phyloP scores from a whole-genome alignment of 1,284 basidiomycete genomes.

The Pseudozyma pruni region DNA sequence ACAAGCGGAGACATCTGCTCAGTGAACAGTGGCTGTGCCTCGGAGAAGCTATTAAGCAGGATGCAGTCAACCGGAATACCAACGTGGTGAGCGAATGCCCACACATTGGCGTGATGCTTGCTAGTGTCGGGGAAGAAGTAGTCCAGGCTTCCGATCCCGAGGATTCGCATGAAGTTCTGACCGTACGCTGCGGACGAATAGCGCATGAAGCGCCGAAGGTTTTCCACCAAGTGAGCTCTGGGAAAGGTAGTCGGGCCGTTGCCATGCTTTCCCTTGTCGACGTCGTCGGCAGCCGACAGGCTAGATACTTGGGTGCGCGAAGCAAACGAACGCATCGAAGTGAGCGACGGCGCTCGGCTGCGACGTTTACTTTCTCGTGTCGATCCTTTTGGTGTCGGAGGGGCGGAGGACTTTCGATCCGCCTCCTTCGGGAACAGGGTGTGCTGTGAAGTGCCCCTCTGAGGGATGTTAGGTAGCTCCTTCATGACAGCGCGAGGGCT shows the following conservation, averaged over 20 bases:
- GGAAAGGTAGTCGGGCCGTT: slow-evolving; percentile 66
- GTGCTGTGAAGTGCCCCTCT: slow-evolving; percentile 28
- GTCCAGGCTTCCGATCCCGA: slow-evolving; percentile 70
- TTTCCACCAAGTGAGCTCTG: slow-evolving; percentile 69
- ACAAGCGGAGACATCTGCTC: slow-evolving; percentile 69
- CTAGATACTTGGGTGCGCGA: slow-evolving; percentile 46
- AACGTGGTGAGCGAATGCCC: slow-evolving; percentile 69
- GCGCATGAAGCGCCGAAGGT: slow-evolving; percentile 71
- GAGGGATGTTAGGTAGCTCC: slow-evolving; percentile 32
- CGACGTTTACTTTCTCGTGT: slow-evolving; percentile 33
- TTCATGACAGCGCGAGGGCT: slow-evolving; percentile 15
- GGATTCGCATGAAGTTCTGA: slow-evolving; percentile 70
- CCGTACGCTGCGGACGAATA: slow-evolving; percentile 67
- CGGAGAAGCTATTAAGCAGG: slow-evolving; percentile 71
- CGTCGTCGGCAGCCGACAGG: slow-evolving; percentile 22
- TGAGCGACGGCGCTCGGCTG: slow-evolving; percentile 53
- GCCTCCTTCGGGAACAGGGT: slow-evolving; percentile 9
- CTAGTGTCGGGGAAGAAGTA: slow-evolving; percentile 70
- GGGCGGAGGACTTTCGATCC: neutral
- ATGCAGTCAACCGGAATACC: slow-evolving; percentile 71
- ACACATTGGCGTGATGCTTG: slow-evolving; percentile 70
- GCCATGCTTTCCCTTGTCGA: slow-evolving; percentile 27
- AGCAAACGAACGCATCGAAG: slow-evolving; percentile 51
- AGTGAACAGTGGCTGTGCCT: slow-evolving; percentile 49
- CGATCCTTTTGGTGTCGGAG: slow-evolving; percentile 31